Conservation (phyloP, 2,329 filamentous ascomycete genomes). For the Stenocarpella maydis region DNA sequence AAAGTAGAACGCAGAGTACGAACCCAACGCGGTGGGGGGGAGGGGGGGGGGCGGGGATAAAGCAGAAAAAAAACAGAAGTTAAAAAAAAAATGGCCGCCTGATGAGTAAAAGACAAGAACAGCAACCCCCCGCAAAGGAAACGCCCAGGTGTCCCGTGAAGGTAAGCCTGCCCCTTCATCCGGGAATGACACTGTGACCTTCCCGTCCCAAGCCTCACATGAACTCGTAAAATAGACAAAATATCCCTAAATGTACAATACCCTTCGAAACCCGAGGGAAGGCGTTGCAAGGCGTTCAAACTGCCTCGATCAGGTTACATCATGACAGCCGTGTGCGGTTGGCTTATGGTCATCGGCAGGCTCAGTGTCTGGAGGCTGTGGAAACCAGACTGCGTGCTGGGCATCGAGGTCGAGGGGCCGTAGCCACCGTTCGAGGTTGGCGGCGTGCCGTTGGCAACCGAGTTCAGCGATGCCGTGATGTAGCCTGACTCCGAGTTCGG, state of each 20-base stretch:
- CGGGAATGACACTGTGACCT: constrained; percentile 30
- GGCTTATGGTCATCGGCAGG: constrained; percentile 71
- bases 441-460: constrained; percentile 46
- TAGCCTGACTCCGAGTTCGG: constrained; percentile 76
- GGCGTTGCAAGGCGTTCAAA: not conserved
- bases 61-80: constrained; percentile 27
- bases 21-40: constrained; percentile 3
- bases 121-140: constrained; percentile 24
- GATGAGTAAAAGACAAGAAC: constrained; percentile 20
- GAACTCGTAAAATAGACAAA: constrained; percentile 35
- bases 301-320: constrained; percentile 41
- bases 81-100: constrained; percentile 27
- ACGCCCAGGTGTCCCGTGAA: constrained; percentile 29
- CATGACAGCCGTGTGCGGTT: constrained; percentile 50
- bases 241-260: constrained; percentile 35
- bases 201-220: constrained; percentile 22
- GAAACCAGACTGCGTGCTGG: constrained; percentile 51
- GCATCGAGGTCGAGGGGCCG: constrained; percentile 42
- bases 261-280: constrained; percentile 6
- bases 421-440: constrained; percentile 43
- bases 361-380: constrained; percentile 69
- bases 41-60: constrained; percentile 26
- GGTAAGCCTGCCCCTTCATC: constrained; percentile 31
- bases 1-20: constrained; percentile 26
- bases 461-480: constrained; percentile 60